Conservation (phyloP, 352 stramenopile species). For the Globisporangium viniferum region DNA sequence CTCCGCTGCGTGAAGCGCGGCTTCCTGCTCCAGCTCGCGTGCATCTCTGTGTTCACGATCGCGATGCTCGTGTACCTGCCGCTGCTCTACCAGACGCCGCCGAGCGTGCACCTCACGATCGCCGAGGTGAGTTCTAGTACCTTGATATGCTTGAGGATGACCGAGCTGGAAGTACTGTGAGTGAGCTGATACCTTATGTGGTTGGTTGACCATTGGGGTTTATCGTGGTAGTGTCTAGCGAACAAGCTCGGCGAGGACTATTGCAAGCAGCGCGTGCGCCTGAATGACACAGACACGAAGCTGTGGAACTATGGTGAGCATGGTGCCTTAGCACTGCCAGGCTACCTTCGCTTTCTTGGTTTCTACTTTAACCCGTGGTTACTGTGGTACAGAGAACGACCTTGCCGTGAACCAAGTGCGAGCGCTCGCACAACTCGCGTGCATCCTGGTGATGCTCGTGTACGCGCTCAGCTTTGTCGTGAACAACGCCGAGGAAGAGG, state of each 20-base stretch:
- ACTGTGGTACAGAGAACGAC: conserved; percentile 29
- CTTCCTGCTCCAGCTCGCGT: conserved; percentile 50
- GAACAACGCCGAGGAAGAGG: conserved; percentile 40
- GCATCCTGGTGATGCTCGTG: conserved; percentile 49
- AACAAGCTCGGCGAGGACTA: conserved; percentile 47
- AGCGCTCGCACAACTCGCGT: conserved; percentile 52
- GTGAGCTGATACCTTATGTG: conserved; percentile 3
- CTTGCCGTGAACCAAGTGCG: conserved; percentile 51
- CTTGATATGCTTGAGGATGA: no score
- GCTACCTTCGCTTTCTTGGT: not conserved
- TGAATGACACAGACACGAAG: conserved; percentile 42
- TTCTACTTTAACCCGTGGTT: not conserved
- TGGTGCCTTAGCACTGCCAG: not conserved
- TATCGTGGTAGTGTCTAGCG: conserved; percentile 32
- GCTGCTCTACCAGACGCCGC: conserved; percentile 37
- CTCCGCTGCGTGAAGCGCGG: conserved; percentile 42
- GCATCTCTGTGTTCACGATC: conserved; percentile 42
- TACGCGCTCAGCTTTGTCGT: conserved; percentile 58
- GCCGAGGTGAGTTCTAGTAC: conserved; percentile 19
- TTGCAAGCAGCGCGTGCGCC: conserved; percentile 41
- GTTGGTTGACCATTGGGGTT: conserved; percentile 2
- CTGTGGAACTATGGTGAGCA: conserved; percentile 57
- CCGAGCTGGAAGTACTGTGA: not conserved
- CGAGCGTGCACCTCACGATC: conserved; percentile 36
- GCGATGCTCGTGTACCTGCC: conserved; percentile 55